A percentile compares a stretch with the other conserved stretches of the same genome.
Conservation (phyloP, 75 land plant species). For the Chamaecyparis obtusa region DNA sequence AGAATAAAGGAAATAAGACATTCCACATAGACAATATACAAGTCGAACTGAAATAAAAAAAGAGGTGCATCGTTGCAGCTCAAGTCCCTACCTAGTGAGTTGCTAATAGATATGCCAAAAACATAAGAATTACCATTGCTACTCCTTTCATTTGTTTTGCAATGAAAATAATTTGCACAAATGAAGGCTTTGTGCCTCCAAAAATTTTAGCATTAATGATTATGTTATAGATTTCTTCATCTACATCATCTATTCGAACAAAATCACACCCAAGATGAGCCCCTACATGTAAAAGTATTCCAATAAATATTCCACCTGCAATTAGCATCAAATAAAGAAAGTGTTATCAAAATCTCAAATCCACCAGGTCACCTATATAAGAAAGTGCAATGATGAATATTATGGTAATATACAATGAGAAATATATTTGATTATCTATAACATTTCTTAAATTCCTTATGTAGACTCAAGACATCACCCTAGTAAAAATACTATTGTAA, state of each 20-base stretch:
- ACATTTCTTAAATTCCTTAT: not conserved
- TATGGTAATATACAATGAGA: not conserved
- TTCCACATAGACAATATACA: no score
- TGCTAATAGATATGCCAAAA: constrained; percentile 19
- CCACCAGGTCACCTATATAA: not conserved
- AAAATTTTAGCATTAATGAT: constrained; percentile 6
- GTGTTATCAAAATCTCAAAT: not conserved
- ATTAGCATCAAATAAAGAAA: constrained; percentile 17
- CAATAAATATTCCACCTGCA: constrained; percentile 21
- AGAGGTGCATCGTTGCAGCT: no score
- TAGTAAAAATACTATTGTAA: not conserved
- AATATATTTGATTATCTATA: not conserved
- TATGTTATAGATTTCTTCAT: not conserved
- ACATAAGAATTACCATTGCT: constrained; percentile 22
- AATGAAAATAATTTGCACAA: constrained; percentile 2
- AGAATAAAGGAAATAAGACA: no score
- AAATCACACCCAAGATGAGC: constrained; percentile 32
- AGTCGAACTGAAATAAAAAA: no score
- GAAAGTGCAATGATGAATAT: not conserved
- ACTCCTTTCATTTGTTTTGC: constrained; percentile 14
- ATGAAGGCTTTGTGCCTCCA: constrained; percentile 10
- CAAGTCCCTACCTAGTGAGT: no score
- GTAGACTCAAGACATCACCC: not conserved
- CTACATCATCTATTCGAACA: constrained; percentile 6
- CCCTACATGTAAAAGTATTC: constrained; percentile 20